Percentiles rank a stretch among this genome's conserved stretches.
phyloP scores from a whole-genome alignment of 208 protist genomes.

The Strigomonas galati region DNA sequence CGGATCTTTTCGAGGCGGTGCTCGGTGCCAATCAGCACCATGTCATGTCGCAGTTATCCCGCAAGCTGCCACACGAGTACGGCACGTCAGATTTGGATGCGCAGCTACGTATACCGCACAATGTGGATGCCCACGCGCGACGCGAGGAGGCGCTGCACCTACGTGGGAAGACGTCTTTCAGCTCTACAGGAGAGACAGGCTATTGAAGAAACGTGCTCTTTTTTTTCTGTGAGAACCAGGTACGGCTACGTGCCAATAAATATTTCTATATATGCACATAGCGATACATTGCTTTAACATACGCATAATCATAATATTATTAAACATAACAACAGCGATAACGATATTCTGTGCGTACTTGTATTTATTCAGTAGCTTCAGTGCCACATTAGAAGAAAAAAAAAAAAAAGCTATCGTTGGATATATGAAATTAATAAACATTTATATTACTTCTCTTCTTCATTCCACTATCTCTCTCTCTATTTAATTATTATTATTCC shows the following conservation, averaged over 20 bases:
- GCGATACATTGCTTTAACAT: too few relatives aligned
- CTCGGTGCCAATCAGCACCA: conserved; percentile 36
- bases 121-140: conserved; percentile 78
- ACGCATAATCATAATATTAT: too few relatives aligned
- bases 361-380: too few relatives aligned
- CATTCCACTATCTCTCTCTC: not conserved
- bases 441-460: not conserved
- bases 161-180: conserved; percentile 64
- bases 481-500: not conserved
- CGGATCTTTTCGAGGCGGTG: conserved; percentile 66
- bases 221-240: too few relatives aligned
- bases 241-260: too few relatives aligned
- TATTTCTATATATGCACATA: too few relatives aligned
- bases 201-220: conserved; percentile 10
- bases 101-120: conserved; percentile 68
- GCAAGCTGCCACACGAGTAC: conserved; percentile 80
- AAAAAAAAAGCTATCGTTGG: not conserved
- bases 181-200: conserved; percentile 71
- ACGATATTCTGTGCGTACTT: too few relatives aligned
- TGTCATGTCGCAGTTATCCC: conserved; percentile 50
- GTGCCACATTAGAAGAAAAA: too few relatives aligned
- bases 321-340: too few relatives aligned
- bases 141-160: conserved; percentile 73
- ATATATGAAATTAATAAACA: not conserved
- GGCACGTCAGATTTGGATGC: conserved; percentile 57